Evolutionary conservation across 768 basidiomycete species (phyloP).

Genomic region (Hericium rajendrae): DNA sequence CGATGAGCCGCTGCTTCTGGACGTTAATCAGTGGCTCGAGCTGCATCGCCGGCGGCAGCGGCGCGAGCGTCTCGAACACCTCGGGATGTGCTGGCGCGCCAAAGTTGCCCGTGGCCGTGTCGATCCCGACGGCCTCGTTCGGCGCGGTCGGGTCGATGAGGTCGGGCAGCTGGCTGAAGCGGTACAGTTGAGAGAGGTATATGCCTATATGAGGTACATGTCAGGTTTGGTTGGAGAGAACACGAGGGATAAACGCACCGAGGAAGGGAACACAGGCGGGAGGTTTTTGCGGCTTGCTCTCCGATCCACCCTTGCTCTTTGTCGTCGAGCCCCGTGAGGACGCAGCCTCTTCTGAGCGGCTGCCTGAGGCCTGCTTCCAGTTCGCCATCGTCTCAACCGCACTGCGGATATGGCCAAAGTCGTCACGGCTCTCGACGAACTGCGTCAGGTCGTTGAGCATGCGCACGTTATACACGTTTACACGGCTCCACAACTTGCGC

Average conservation of each 20-base stretch:
- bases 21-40: slow-evolving; percentile 84
- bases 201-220: slow-evolving; percentile 39
- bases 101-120: slow-evolving; percentile 52
- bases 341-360: slow-evolving; percentile 37
- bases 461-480: slow-evolving; percentile 62
- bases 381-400: slow-evolving; percentile 57
- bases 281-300: slow-evolving; percentile 30
- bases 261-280: slow-evolving; percentile 76
- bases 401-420: slow-evolving; percentile 69
- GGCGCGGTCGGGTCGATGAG: slow-evolving; percentile 79
- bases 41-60: slow-evolving; percentile 67
- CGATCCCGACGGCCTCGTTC: slow-evolving; percentile 53
- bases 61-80: slow-evolving; percentile 63
- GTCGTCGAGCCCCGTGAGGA: slow-evolving; percentile 25
- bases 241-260: slow-evolving; percentile 33
- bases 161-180: slow-evolving; percentile 60
- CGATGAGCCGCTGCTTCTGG: slow-evolving; percentile 78
- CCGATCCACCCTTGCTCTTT: slow-evolving; percentile 28
- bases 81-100: slow-evolving; percentile 67
- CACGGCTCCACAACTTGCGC: slow-evolving; percentile 53
- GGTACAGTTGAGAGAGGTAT: slow-evolving; percentile 65
- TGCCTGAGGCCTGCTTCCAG: slow-evolving; percentile 46
- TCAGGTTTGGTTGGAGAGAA: background rate
- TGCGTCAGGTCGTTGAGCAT: slow-evolving; percentile 63
- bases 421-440: slow-evolving; percentile 52